Evolutionary conservation across 345 rosid genomes (phyloP), one percentile per base, ranked within the genome.

Genomic region (Barbarea vulgaris): DNA sequence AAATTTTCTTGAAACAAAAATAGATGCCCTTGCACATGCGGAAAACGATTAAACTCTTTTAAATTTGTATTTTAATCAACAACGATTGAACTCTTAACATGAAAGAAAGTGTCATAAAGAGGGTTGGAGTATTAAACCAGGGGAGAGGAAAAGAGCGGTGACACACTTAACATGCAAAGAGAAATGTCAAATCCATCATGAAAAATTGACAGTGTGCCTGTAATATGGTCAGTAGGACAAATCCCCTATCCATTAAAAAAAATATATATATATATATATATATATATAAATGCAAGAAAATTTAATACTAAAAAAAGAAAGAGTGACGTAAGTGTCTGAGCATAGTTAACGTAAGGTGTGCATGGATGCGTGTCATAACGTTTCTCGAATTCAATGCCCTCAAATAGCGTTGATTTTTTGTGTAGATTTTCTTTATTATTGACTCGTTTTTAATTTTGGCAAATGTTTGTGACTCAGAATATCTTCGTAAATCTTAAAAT

Each of bases 341-440:
- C 63, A 65, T 57, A 77, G 68, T 65, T 77, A 62, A 69, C 78
- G 81, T 64, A 84, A 55, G 83, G 85, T 82, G 72, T 84, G 86
- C 84, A 56, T 81, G 87, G 84, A 87, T 80, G 83, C 86, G 89
- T 87, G 88, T 79, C 78, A 61, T 59, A 69, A 24, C 77, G 84
- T 74, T 77, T 67, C 79, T 83, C 71, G 72, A 80, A 76, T 78
- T 85, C 61, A 80, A 83, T 81, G 85, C 80, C 30, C 57, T 58
- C 64, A 58, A 58, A 58, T 34, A 58, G 9, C 46, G 13, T 58
- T 58, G 17, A 19, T 5, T 18, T 33, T 58, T 34, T 31, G 37
- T 30, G 3, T 55, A n/a, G n/a, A 4, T 55, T 28, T 25, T 25
- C 18, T 25, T 53, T 25, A 14, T 7, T n/a, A n/a, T 30, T n/a